Conservation (phyloP, 495 filamentous ascomycete species). For the Cryomyces antarcticus region DNA sequence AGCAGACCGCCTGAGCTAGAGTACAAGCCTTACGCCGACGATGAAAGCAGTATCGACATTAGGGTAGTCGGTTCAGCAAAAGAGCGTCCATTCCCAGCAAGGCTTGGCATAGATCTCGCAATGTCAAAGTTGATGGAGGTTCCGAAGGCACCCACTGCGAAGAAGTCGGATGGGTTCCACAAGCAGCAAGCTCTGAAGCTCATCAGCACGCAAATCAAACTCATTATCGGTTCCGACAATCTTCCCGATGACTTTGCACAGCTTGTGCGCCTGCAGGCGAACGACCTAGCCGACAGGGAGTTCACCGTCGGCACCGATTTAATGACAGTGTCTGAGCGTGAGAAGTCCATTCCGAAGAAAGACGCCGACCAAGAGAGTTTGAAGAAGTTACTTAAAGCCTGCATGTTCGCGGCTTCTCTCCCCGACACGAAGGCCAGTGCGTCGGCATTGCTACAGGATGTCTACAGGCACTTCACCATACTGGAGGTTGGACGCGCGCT, state of each 20-base stretch:
- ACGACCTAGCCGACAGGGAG: slow-evolving; percentile 56
- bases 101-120: slow-evolving; percentile 71
- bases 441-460: slow-evolving; percentile 47
- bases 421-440: slow-evolving; percentile 59
- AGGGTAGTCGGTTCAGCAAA: slow-evolving; percentile 70
- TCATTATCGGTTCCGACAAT: slow-evolving; percentile 70
- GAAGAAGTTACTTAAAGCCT: slow-evolving; percentile 72
- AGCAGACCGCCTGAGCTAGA: slow-evolving; percentile 64
- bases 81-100: slow-evolving; percentile 70
- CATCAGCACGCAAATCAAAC: slow-evolving; percentile 68
- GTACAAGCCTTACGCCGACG: slow-evolving; percentile 72
- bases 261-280: slow-evolving; percentile 68
- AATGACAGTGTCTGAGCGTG: slow-evolving; percentile 50
- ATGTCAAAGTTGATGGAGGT: slow-evolving; percentile 67
- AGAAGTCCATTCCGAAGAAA: slow-evolving; percentile 70
- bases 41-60: slow-evolving; percentile 66
- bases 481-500: slow-evolving; percentile 74
- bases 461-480: slow-evolving; percentile 76
- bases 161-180: slow-evolving; percentile 65
- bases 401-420: slow-evolving; percentile 68
- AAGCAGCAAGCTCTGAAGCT: slow-evolving; percentile 82
- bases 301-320: slow-evolving; percentile 38
- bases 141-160: slow-evolving; percentile 40
- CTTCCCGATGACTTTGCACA: slow-evolving; percentile 76
- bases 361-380: slow-evolving; percentile 58